phyloP scores from a whole-genome alignment of 2,329 filamentous ascomycete species.

The Sporothrix dimorphospora region DNA sequence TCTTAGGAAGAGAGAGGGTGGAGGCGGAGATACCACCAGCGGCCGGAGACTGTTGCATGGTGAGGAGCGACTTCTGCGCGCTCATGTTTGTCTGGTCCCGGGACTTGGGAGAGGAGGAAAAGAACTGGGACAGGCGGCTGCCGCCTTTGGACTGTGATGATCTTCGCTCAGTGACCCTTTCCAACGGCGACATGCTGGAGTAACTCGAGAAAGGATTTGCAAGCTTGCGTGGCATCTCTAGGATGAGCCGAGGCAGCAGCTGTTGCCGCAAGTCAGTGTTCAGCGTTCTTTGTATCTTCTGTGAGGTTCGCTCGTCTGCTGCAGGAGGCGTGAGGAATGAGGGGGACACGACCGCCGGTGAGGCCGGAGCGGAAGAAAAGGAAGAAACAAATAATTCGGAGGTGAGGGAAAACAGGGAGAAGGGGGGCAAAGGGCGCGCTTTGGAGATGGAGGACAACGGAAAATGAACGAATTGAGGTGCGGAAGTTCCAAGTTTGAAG shows the following conservation, averaged over 20 bases:
- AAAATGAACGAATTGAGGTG: slow-evolving; percentile 2
- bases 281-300: not conserved
- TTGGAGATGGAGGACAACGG: not conserved
- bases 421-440: not conserved
- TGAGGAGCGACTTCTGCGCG: slow-evolving; percentile 68
- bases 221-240: slow-evolving; percentile 62
- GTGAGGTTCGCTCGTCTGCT: not conserved
- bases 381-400: not conserved
- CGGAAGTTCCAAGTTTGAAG: not conserved
- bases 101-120: slow-evolving; percentile 79
- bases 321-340: not conserved
- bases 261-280: slow-evolving; percentile 22
- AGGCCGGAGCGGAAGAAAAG: not conserved
- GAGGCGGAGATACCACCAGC: slow-evolving; percentile 65
- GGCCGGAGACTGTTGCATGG: slow-evolving; percentile 60
- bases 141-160: slow-evolving; percentile 65
- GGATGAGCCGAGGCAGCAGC: slow-evolving; percentile 35
- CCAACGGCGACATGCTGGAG: slow-evolving; percentile 52
- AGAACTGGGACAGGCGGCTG: slow-evolving; percentile 80
- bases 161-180: slow-evolving; percentile 59
- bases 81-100: slow-evolving; percentile 61
- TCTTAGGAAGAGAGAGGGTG: slow-evolving; percentile 80
- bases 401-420: not conserved
- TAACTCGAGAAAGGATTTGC: slow-evolving; percentile 59
- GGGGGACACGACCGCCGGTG: not conserved